These are phyloP conservation scores for Penicillium sp. DNA, from an alignment of 2,329 filamentous ascomycete species.

Conservation along the genomic window DNA sequence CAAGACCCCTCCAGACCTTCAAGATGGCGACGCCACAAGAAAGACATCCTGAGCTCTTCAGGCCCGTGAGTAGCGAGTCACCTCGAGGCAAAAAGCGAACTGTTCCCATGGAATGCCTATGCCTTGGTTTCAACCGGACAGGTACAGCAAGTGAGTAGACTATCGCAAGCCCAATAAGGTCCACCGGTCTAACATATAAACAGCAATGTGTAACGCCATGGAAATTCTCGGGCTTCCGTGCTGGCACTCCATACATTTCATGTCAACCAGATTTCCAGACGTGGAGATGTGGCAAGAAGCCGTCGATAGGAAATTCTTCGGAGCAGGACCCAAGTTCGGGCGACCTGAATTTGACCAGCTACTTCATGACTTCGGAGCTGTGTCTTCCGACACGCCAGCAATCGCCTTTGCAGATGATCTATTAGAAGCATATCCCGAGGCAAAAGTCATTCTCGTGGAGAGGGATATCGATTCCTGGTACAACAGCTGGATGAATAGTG, in stretches of 20 bases:
- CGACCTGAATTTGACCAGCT: slow-evolving; percentile 18
- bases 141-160: slow-evolving; percentile 5
- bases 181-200: not conserved
- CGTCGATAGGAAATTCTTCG: not conserved
- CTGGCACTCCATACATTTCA: slow-evolving; percentile 9
- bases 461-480: slow-evolving; percentile 7
- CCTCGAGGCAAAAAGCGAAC: not conserved
- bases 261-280: not conserved
- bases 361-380: slow-evolving; percentile 12
- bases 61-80: not conserved
- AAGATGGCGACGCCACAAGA: not conserved
- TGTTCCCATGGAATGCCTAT: not conserved
- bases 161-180: not conserved
- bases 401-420: slow-evolving; percentile 19
- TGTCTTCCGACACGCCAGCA: slow-evolving; percentile 5
- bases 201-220: slow-evolving; percentile 12
- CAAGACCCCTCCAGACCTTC: too few species aligned
- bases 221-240: slow-evolving; percentile 9
- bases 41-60: not conserved
- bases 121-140: slow-evolving; percentile 5
- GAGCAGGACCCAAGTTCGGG: not conserved
- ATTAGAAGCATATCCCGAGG: slow-evolving; percentile 19
- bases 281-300: slow-evolving; percentile 1
- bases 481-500: not conserved
- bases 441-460: slow-evolving; percentile 19